These are phyloP conservation scores for Yarrowia divulgata DNA, from an alignment of 805 yeast genomes.

Conservation along the genomic window DNA sequence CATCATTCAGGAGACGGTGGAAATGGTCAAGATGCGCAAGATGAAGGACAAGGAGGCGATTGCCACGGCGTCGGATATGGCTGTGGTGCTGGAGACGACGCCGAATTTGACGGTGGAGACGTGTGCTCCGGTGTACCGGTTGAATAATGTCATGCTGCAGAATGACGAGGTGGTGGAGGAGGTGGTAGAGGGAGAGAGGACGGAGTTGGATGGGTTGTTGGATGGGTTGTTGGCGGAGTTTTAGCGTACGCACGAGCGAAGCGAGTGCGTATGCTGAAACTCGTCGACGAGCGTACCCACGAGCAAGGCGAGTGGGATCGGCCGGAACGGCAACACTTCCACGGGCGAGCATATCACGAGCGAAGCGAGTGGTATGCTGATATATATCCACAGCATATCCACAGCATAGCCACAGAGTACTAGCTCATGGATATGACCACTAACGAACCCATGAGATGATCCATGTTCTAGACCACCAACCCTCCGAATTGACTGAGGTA, in stretches of 20 bases:
- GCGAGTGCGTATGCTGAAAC: not conserved
- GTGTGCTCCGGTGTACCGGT: constrained; percentile 50
- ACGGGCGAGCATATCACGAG: too few species aligned
- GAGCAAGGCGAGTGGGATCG: not conserved
- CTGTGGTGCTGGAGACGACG: constrained; percentile 48
- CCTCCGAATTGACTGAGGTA: too few species aligned
- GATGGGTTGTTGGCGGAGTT: constrained; percentile 29
- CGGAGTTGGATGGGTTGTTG: constrained; percentile 14
- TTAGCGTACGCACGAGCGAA: not conserved
- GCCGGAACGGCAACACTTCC: too few species aligned
- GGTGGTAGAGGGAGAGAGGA: not conserved
- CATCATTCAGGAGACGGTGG: constrained; percentile 75
- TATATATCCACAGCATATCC: too few species aligned
- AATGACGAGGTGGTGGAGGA: constrained; percentile 49
- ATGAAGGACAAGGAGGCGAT: constrained; percentile 51
- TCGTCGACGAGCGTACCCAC: not conserved
- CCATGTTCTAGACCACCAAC: too few species aligned
- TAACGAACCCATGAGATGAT: too few species aligned
- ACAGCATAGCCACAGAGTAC: too few species aligned
- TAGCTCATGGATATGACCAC: too few species aligned
- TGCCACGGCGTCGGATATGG: constrained; percentile 50
- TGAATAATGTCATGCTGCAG: constrained; percentile 48
- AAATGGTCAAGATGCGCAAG: constrained; percentile 69
- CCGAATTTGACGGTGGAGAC: constrained; percentile 51
- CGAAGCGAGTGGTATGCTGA: not conserved